Conservation (phyloP, 2,329 filamentous ascomycete genomes). For the Nemania serpens region DNA sequence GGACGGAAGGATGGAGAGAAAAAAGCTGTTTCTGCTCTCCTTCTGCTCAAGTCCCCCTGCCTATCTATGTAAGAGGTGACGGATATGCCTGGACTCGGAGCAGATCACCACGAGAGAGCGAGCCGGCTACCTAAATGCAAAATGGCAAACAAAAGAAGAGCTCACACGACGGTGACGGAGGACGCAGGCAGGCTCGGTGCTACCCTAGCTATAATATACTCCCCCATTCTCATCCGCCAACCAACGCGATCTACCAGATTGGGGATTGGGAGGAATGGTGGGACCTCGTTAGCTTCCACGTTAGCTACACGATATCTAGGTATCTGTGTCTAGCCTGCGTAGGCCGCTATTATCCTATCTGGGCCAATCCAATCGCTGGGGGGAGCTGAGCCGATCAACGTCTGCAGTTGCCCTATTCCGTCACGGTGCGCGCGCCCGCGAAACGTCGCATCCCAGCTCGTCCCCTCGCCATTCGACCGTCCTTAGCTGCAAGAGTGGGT, state of each 20-base stretch:
- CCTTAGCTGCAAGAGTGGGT: slow-evolving; percentile 12
- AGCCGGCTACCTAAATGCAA: not conserved
- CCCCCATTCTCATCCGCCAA: not conserved
- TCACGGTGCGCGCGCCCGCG: not conserved
- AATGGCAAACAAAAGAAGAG: not conserved
- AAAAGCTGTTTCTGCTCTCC: not conserved
- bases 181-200: not conserved
- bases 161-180: no score
- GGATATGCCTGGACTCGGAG: slow-evolving; percentile 25
- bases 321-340: not conserved
- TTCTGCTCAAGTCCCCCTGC: slow-evolving; percentile 10
- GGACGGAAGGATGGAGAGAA: no score
- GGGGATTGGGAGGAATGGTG: no score
- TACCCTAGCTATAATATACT: slow-evolving; percentile 11
- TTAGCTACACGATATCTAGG: not conserved
- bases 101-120: slow-evolving; percentile 9
- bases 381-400: not conserved
- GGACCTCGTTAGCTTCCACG: no score
- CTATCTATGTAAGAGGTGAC: no score
- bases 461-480: slow-evolving; percentile 3
- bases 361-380: slow-evolving; percentile 10
- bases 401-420: slow-evolving; percentile 21
- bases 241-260: not conserved
- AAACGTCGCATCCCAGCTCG: slow-evolving; percentile 17
- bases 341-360: not conserved